A percentile compares a stretch with the other conserved stretches of the same genome.
phyloP scores from a whole-genome alignment of 805 yeast genomes.

The Starmera amethionina region DNA sequence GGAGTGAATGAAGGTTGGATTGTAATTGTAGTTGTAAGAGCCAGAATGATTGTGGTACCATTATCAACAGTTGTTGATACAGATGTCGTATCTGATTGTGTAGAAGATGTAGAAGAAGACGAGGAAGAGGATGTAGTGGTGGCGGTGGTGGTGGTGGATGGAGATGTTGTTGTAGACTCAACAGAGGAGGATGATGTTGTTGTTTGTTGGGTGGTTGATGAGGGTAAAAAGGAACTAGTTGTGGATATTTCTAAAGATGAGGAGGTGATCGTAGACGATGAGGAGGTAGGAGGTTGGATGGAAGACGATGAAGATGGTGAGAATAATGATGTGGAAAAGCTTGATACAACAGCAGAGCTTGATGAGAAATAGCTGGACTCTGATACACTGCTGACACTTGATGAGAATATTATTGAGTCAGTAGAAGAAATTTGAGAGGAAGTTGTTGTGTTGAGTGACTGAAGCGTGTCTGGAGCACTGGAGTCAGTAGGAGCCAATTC shows the following conservation, averaged over 20 bases:
- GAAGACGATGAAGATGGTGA: not conserved
- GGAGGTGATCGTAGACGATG: not conserved
- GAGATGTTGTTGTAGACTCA: not conserved
- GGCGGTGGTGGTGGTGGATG: not conserved
- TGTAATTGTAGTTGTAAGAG: slow-evolving; percentile 9
- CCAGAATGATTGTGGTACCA: slow-evolving; percentile 5
- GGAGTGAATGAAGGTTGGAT: slow-evolving; percentile 7
- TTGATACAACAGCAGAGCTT: not conserved
- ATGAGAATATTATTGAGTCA: not conserved
- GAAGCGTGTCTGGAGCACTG: no score
- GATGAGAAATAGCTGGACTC: not conserved
- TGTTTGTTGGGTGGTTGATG: slow-evolving; percentile 3
- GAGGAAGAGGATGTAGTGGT: slow-evolving; percentile 1
- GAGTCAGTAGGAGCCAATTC: no score
- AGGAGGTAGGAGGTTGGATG: not conserved
- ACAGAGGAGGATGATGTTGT: slow-evolving; percentile 1
- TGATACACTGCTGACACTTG: not conserved
- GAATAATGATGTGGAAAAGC: not conserved
- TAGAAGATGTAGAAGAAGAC: slow-evolving; percentile 1
- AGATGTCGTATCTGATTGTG: slow-evolving; percentile 1
- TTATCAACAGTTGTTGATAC: slow-evolving; percentile 3
- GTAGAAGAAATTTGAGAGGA: not conserved
- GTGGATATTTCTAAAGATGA: not conserved
- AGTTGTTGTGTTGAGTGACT: not conserved
- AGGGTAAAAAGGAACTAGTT: not conserved